phyloP scores from a whole-genome alignment of 1,139 yeast genomes.

The Taphrina pruni region DNA sequence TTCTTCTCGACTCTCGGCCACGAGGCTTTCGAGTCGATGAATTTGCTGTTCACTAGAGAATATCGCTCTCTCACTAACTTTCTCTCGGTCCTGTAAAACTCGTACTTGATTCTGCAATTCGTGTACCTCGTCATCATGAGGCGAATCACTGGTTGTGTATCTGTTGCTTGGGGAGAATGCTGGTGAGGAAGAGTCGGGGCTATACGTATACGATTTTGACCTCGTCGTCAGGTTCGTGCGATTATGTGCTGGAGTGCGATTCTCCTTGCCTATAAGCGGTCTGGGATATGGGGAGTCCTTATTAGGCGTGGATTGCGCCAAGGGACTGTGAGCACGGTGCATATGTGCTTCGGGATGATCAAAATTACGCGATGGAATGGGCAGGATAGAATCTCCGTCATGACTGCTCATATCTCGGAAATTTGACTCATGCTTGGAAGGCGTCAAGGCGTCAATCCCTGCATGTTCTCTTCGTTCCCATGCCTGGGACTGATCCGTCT shows the following conservation, averaged over 20 bases:
- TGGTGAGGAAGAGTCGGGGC: constrained; percentile 3
- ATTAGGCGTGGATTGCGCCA: constrained; percentile 38
- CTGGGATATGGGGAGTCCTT: background rate
- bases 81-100: constrained; percentile 26
- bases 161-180: background rate
- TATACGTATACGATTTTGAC: background rate
- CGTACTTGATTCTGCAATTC: constrained; percentile 15
- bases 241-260: constrained; percentile 4
- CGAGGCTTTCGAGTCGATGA: constrained; percentile 13
- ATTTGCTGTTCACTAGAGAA: constrained; percentile 25
- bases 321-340: constrained; percentile 15
- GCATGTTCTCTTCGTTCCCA: background rate
- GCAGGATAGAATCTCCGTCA: background rate
- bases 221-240: background rate
- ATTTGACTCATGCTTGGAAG: background rate
- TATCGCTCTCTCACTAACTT: constrained; percentile 26
- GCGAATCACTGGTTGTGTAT: background rate
- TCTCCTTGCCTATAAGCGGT: constrained; percentile 17
- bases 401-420: background rate
- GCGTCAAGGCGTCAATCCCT: background rate
- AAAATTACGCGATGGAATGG: background rate
- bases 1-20: constrained; percentile 11
- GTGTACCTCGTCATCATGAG: background rate
- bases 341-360: background rate
- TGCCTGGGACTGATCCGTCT: background rate